Evolutionary conservation across 441 rosid genomes (phyloP), one percentile per base, ranked within the genome.

Genomic region (Brassica balearica): DNA sequence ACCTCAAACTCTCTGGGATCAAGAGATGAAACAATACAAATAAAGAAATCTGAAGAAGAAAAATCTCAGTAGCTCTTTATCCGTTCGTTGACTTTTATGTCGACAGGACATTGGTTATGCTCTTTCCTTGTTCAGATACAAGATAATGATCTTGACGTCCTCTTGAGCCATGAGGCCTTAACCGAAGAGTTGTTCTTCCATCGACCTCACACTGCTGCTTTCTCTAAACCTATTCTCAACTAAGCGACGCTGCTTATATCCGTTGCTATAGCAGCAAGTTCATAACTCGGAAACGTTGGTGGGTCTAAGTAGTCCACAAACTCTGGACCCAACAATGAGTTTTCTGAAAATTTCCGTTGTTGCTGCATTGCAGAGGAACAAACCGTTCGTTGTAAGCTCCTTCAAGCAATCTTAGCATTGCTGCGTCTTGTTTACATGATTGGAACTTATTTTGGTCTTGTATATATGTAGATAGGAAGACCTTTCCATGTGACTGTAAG

Each of bases 201-300:
- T 84, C 23, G 63, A 81, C 78, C 76, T 72, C 25, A 85, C 80
- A 74, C 77, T 86, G 43, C 81, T 86, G 43, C 85, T 86, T 83
- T 89, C 77, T 89, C 92, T 85, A 94, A 82, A 46, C 97, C 96
- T 1, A 59, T 92, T 80, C 88, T 89, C 65, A 91, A 82, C 97
- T 93, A 94, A 65, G 97, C 97, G 22, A 87, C 81, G 76, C 88
- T 92, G 73, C 97, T 91, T 75, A 89, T 91, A 63, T 91, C 94
- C n/a, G 95, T 84, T 56, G 94, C 90, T 78, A 92, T 86, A 15
- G 95, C 85, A 73, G 97, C 96, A 87, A 94, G 83, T 79, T 92
- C 96, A 41, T 82, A 90, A 76, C 86, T 89, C 15, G 95, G 88
- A 80, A 87, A 85, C 63, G 88, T 65, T 34, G 88, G 87, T 34